Percentiles rank a stretch among this genome's conserved stretches.
phyloP scores from a whole-genome alignment of 2,329 filamentous ascomycete genomes.

The Colletotrichum sidae region DNA sequence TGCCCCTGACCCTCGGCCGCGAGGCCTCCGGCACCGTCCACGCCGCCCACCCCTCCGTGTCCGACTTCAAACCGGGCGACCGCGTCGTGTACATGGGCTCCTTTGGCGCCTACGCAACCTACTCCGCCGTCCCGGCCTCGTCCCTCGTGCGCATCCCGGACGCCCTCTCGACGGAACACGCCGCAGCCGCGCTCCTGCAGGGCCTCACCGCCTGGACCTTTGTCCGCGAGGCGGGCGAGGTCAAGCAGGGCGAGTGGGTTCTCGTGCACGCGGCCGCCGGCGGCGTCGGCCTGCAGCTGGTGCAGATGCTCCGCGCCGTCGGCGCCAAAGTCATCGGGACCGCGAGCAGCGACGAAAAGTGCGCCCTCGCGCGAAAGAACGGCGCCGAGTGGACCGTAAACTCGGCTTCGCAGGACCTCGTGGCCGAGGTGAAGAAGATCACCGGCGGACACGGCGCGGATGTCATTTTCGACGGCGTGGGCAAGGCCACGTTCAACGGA shows the following conservation, averaged over 20 bases:
- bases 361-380: slow-evolving; percentile 73
- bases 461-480: slow-evolving; percentile 88
- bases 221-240: slow-evolving; percentile 80
- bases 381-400: slow-evolving; percentile 81
- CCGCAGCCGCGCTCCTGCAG: slow-evolving; percentile 79
- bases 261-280: slow-evolving; percentile 89
- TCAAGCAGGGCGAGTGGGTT: slow-evolving; percentile 82
- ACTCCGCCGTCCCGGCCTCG: slow-evolving; percentile 63
- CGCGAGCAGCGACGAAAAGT: slow-evolving; percentile 79
- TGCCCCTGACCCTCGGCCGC: slow-evolving; percentile 82
- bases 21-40: slow-evolving; percentile 82
- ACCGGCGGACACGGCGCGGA: slow-evolving; percentile 79
- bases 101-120: slow-evolving; percentile 66
- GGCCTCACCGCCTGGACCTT: slow-evolving; percentile 86
- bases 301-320: slow-evolving; percentile 77
- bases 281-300: slow-evolving; percentile 80
- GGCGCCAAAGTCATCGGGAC: slow-evolving; percentile 86
- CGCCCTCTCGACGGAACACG: slow-evolving; percentile 68
- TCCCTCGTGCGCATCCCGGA: slow-evolving; percentile 74
- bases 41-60: slow-evolving; percentile 64
- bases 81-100: slow-evolving; percentile 76
- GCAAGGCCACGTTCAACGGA: slow-evolving; percentile 85
- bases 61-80: slow-evolving; percentile 73
- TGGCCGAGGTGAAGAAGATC: slow-evolving; percentile 71
- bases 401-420: slow-evolving; percentile 71